A percentile compares a stretch with the other conserved stretches of the same genome.
Evolutionary conservation across 768 basidiomycete species (phyloP).

Genomic region (Roridomyces roridus): DNA sequence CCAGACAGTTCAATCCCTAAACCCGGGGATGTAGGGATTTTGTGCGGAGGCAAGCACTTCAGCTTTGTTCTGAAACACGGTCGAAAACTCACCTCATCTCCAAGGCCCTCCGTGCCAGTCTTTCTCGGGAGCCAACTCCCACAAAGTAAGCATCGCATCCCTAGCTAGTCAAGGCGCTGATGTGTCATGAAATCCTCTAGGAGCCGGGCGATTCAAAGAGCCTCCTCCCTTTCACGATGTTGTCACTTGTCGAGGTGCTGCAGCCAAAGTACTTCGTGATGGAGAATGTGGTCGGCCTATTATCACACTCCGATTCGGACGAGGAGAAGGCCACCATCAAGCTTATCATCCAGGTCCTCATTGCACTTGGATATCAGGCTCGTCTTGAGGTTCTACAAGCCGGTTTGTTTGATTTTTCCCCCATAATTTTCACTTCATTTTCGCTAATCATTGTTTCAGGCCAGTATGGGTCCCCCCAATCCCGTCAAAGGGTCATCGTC

Average conservation of each 20-base stretch:
- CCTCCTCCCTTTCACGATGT: constrained; percentile 73
- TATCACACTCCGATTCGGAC: constrained; percentile 46
- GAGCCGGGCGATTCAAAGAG: constrained; percentile 68
- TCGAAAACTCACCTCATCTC: neutral
- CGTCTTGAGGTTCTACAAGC: constrained; percentile 71
- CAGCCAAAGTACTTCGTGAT: constrained; percentile 67
- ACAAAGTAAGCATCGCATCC: constrained; percentile 49
- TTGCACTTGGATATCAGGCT: constrained; percentile 73
- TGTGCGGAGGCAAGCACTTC: constrained; percentile 68
- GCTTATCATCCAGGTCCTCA: constrained; percentile 63
- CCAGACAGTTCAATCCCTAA: constrained; percentile 55
- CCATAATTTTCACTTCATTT: too few species aligned
- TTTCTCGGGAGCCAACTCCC: constrained; percentile 69
- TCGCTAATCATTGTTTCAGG: constrained; percentile 34
- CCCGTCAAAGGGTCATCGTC: constrained; percentile 70
- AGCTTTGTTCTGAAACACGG: neutral
- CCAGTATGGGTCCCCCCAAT: constrained; percentile 77
- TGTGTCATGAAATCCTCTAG: constrained; percentile 38
- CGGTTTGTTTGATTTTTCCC: too few species aligned
- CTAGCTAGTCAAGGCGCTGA: neutral
- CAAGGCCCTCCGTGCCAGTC: constrained; percentile 80
- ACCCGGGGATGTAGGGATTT: constrained; percentile 67
- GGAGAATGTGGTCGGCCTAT: constrained; percentile 74
- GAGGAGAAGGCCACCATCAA: constrained; percentile 65
- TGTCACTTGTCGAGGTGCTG: constrained; percentile 72